Evolutionary conservation across 768 basidiomycete species (phyloP), one percentile per base, ranked within the genome.

Genomic region (Trametes punicea): DNA sequence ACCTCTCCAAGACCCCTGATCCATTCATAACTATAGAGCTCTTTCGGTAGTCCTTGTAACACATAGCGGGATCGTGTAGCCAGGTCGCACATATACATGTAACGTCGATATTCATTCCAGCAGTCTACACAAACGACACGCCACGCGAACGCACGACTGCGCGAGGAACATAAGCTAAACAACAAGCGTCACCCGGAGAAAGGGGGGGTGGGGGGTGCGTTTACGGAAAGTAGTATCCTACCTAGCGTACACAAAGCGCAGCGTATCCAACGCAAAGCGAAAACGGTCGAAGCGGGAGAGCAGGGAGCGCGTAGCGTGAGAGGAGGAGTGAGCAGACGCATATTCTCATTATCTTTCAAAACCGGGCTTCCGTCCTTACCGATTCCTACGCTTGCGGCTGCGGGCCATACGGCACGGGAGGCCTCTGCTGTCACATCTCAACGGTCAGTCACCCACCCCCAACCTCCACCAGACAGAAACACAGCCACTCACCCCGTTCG

Each of bases 401-500:
- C 36, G 49, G 49, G 26, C 49, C 49, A 39, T 40, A 51, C 36
- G 10, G 49, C 38, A 38, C 40, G 30, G 49, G 36, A 16, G 49
- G 49, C 16, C 49, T 27, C 25, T 51, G 49, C 26, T 2, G n/a
- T 29, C 20, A 20, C 40, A 23, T 16, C 10, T 13, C 2, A n/a
- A 4, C 20, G 23, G 21, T 41, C 40, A 41, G 40, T 23, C 20
- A 8, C 11, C 40, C 11, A 20, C 23, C 16, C n/a, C 44, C 31
- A 16, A n/a, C 15, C 11, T 6, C 18, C 2, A 34, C 6, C 27
- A n/a, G 11, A 13, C 11, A 15, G n/a, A 15, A 11, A 20, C 20
- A 16, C 20, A n/a, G 33, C 3, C 13, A 59, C 58, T 51, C 53
- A 55, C 52, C 58, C 53, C 58, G 36, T 45, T 55, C 42, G 39